These are phyloP conservation scores for Aspergillus biplanus DNA, from an alignment of 495 filamentous ascomycete species.

Conservation along the genomic window DNA sequence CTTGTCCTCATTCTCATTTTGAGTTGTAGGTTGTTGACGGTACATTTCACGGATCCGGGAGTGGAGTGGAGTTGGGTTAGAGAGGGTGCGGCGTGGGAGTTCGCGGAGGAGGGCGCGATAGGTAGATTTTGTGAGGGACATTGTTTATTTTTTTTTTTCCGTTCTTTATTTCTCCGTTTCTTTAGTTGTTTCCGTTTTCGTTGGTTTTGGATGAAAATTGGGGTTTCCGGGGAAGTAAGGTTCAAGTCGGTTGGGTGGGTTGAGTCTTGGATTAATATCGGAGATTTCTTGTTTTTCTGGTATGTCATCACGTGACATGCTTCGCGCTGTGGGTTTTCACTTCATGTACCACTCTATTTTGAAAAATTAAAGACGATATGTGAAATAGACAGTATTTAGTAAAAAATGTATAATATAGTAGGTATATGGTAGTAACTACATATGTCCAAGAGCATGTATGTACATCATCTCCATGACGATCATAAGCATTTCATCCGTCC, in stretches of 20 bases:
- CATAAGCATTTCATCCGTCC: conserved; percentile 26
- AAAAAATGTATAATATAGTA: conserved; percentile 11
- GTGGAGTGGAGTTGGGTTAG: conserved; percentile 61
- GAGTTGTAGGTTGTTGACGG: conserved; percentile 18
- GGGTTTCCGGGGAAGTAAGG: neutral
- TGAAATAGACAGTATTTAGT: neutral
- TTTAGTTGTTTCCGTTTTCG: conserved; percentile 12
- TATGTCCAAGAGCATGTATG: conserved; percentile 26
- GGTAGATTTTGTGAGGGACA: conserved; percentile 63
- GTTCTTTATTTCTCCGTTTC: conserved; percentile 15
- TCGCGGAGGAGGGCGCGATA: conserved; percentile 93
- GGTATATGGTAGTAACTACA: conserved; percentile 9
- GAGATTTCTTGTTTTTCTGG: too few relatives aligned
- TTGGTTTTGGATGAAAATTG: conserved; percentile 7
- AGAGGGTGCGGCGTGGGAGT: conserved; percentile 70
- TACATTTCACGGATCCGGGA: conserved; percentile 58
- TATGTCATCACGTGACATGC: too few relatives aligned
- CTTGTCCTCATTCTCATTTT: neutral
- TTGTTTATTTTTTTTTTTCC: conserved; percentile 26
- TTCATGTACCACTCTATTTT: too few relatives aligned
- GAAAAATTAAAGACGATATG: too few relatives aligned
- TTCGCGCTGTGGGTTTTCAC: too few relatives aligned
- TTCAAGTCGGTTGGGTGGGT: too few relatives aligned
- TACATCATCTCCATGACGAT: conserved; percentile 31
- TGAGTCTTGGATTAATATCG: too few relatives aligned